Evolutionary conservation across 768 basidiomycete genomes (phyloP), one percentile per base, ranked within the genome.

Genomic region (Russula lepida): DNA sequence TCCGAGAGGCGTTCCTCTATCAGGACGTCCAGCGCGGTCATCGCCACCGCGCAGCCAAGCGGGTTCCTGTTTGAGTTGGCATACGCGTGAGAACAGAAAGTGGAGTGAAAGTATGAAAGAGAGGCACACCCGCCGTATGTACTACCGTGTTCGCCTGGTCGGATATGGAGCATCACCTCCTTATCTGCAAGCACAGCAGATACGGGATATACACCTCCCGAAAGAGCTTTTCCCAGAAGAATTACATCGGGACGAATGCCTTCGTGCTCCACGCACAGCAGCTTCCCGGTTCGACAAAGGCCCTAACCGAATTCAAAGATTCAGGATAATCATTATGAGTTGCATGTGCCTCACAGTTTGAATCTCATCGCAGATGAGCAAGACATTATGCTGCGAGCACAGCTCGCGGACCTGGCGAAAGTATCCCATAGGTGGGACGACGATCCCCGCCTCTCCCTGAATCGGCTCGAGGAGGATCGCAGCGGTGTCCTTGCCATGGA

Each of bases 281-380:
- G 84, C 79, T 89, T 94, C 41, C 95, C 95, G 0, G 95, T 98
- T 46, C 95, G 81, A 65, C 89, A 89, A 30, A 99, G 78, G 44
- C 95, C 95, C 84, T 92, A 68, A 43, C 43, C 23, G 27, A 37
- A 52, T 27, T 62, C 35, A 57, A 33, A 39, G 58, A 21, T 49
- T 58, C 47, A 35, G 56, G 56, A 48, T 59, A 57, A 64, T 13
- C 9, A 19, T 35, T 28, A 15, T 19, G 9, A 56, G 8, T 15
- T 77, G 58, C 2, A 6, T 17, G 19, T 11, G n/a, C 12, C 60
- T 57, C 58, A 91, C 91, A 44, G 97, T 98, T 74, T 99, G 97
- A 64, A 99, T 94, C 73, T 99, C 97, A 67, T 99, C 97, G 67
- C 92, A 95, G 69, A 99, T 98, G 37, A 99, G 78, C n/a, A 99